Base-by-base conservation (phyloP, 352 stramenopile genomes). In the Globisporangium lucens region DNA sequence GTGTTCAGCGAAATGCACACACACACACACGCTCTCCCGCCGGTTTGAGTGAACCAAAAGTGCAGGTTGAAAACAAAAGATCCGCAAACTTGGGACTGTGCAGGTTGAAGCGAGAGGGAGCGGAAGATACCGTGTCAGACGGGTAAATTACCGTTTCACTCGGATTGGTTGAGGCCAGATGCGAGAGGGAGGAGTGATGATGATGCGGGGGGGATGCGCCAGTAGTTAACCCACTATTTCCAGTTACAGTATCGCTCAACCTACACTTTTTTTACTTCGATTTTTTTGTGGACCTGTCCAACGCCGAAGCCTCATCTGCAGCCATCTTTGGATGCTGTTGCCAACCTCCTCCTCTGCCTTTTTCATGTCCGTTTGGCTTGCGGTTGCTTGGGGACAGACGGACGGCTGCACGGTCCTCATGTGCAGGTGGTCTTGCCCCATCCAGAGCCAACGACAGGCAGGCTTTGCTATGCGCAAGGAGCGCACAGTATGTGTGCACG, bases 211-310 rank as follows among this genome's bases (percentile, higher is more conserved):
- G 15, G 5, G 56, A 46, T 20, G n/a, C 30, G 55, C 46, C 17
- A 35, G 56, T 35, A 63, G 24, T 52, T 52, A 51, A 64, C 58
- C 58, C 58, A 64, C 58, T 64, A 35, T 62, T n/a, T 30, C n/a
- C n/a, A 35, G 10, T 56, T 64, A 64, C 58, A 7, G 38, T 64
- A 64, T 64, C 24, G 59, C 41, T 56, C 38, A 64, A 64, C 59
- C 41, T 64, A 64, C 59, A 64, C 59, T 64, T 64, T 64, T 64
- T 49, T 49, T 47, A 49, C 41, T 49, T 49, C 41, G 41, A 49
- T 49, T 22, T 49, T 43, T 49, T 49, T 46, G 41, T 49, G 41
- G 22, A 33, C 30, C 36, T 55, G 59, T 64, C 59, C 59, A 64
- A 64, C 59, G 41, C 58, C 15, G 15, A 24, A 36, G 13, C 33